A percentile compares a stretch with the other conserved stretches of the same genome.
Conservation (phyloP, 306 rosid species). For the Malus sylvestris region DNA sequence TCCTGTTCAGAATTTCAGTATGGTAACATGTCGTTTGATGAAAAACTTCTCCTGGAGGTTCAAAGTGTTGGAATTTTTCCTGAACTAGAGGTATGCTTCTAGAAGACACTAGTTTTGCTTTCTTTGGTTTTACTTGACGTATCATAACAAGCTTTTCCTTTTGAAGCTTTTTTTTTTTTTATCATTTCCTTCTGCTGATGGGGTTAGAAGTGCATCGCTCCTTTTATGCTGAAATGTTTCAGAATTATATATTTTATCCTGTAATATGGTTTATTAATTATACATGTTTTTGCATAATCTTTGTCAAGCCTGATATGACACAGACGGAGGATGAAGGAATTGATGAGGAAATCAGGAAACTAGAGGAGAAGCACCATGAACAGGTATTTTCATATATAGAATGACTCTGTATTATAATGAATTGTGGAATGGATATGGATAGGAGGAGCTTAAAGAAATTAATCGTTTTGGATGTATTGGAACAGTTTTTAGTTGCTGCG, state of each 20-base stretch:
- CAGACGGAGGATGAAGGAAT: slow-evolving; percentile 65
- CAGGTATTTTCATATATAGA: slow-evolving; percentile 44
- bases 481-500: neutral
- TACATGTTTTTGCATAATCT: slow-evolving; percentile 20
- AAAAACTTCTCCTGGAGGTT: slow-evolving; percentile 85
- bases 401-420: slow-evolving; percentile 11
- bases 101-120: neutral
- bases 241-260: slow-evolving; percentile 1
- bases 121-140: neutral
- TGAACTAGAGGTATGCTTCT: slow-evolving; percentile 54
- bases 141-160: neutral
- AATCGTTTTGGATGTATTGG: neutral
- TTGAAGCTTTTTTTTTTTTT: neutral
- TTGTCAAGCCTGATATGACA: slow-evolving; percentile 65
- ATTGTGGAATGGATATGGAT: neutral
- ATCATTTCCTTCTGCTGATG: neutral
- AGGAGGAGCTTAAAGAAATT: neutral
- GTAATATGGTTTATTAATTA: slow-evolving; percentile 4
- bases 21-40: slow-evolving; percentile 59
- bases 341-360: slow-evolving; percentile 56
- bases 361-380: slow-evolving; percentile 58
- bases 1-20: slow-evolving; percentile 66
- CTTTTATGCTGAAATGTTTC: slow-evolving; percentile 4
- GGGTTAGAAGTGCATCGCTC: neutral
- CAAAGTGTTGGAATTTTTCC: slow-evolving; percentile 80